Conservation (phyloP, 2,329 filamentous ascomycete genomes). For the Diaporthe helianthi region DNA sequence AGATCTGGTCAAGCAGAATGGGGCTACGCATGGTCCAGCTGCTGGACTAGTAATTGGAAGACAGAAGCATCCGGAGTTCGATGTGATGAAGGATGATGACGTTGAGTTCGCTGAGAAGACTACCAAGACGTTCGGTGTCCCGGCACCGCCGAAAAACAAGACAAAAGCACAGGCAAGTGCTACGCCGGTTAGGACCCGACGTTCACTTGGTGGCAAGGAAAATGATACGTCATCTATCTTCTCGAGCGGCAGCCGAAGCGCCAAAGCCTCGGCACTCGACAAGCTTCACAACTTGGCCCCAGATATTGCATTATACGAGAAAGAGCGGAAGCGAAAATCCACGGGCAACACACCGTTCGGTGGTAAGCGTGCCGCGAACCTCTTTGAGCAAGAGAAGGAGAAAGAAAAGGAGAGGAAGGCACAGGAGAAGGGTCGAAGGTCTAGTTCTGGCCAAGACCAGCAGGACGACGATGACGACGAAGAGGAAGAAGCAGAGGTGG, state of each 20-base stretch:
- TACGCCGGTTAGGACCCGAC: slow-evolving; percentile 53
- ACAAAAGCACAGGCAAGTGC: slow-evolving; percentile 37
- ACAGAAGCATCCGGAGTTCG: slow-evolving; percentile 48
- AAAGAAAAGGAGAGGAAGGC: slow-evolving; percentile 39
- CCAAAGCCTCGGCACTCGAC: slow-evolving; percentile 83
- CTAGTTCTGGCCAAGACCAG: slow-evolving; percentile 46
- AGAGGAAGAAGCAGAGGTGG: slow-evolving; percentile 55
- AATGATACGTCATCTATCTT: slow-evolving; percentile 77
- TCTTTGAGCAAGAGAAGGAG: slow-evolving; percentile 58
- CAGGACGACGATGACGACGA: slow-evolving; percentile 45
- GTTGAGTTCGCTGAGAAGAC: slow-evolving; percentile 45
- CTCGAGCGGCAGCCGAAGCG: slow-evolving; percentile 79
- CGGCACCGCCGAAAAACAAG: slow-evolving; percentile 38
- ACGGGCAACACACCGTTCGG: slow-evolving; percentile 63
- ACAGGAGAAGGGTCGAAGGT: slow-evolving; percentile 44
- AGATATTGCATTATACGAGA: slow-evolving; percentile 90
- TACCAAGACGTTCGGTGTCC: slow-evolving; percentile 43
- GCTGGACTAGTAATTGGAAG: slow-evolving; percentile 55
- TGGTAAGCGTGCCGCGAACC: slow-evolving; percentile 67
- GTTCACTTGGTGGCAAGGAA: slow-evolving; percentile 73
- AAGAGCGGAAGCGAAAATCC: slow-evolving; percentile 80
- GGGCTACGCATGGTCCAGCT: slow-evolving; percentile 54
- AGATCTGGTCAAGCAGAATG: slow-evolving; percentile 59
- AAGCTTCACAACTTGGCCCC: slow-evolving; percentile 78
- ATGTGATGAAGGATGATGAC: slow-evolving; percentile 53